Evolutionary conservation across 1,139 yeast genomes (phyloP).

Genomic region (Yamadazyma triangularis): DNA sequence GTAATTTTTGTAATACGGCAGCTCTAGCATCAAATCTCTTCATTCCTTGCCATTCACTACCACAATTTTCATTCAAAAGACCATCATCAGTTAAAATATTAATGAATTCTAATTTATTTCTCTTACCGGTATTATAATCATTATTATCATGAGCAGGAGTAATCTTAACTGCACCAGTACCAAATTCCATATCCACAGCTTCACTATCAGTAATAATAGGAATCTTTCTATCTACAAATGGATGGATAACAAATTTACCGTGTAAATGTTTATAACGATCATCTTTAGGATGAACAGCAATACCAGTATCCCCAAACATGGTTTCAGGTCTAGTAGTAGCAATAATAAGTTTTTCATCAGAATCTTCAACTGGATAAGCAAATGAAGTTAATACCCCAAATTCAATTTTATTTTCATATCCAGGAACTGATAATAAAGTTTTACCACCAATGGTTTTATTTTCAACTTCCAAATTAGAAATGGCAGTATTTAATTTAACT

Average conservation of each 20-base stretch:
- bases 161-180: conserved; percentile 99
- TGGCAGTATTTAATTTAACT: conserved; percentile 87
- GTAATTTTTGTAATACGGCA: conserved; percentile 75
- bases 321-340: conserved; percentile 99
- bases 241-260: conserved; percentile 88
- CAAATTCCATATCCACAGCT: conserved; percentile 98
- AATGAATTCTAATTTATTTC: conserved; percentile 82
- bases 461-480: conserved; percentile 94
- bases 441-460: conserved; percentile 84
- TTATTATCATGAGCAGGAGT: conserved; percentile 98
- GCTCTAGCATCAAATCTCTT: conserved; percentile 94
- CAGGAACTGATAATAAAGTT: conserved; percentile 80
- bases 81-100: conserved; percentile 94
- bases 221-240: conserved; percentile 77
- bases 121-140: conserved; percentile 95
- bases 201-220: conserved; percentile 89
- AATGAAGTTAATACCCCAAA: conserved; percentile 95
- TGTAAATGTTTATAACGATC: conserved; percentile 89
- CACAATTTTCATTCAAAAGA: conserved; percentile 84
- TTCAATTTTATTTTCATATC: conserved; percentile 84
- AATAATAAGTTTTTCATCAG: conserved; percentile 85
- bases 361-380: conserved; percentile 82
- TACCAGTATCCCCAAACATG: conserved; percentile 94
- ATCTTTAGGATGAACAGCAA: conserved; percentile 96
- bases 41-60: conserved; percentile 79